Percentiles rank a stretch among this genome's conserved stretches.
These are phyloP conservation scores for Lactuca saligna DNA, from an alignment of 129 eudicot species.

Conservation along the genomic window DNA sequence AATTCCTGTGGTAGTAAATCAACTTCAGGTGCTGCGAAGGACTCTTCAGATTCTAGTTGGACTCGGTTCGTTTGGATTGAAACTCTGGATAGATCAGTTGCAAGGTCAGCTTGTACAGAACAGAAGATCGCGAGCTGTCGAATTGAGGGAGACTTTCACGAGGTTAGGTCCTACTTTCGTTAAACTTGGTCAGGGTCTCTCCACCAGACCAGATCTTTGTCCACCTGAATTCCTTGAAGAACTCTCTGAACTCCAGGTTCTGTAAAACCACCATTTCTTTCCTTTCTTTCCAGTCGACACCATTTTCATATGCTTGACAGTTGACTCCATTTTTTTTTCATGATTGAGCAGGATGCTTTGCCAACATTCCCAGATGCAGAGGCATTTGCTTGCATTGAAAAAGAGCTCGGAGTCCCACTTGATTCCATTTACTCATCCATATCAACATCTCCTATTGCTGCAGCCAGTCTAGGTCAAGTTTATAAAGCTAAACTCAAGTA, in stretches of 20 bases:
- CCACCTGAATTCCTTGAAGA: conserved; percentile 94
- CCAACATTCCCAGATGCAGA: conserved; percentile 95
- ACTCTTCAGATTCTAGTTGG: conserved; percentile 61
- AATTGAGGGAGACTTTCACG: conserved; percentile 68
- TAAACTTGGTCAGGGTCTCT: conserved; percentile 94
- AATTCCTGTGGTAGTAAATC: conserved; percentile 4
- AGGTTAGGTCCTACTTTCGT: conserved; percentile 90
- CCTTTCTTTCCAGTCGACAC: neutral
- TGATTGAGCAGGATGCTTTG: conserved; percentile 69
- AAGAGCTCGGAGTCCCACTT: conserved; percentile 75
- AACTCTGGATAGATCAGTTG: conserved; percentile 70
- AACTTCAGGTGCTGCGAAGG: conserved; percentile 52
- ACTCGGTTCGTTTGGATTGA: conserved; percentile 70
- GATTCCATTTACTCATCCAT: conserved; percentile 79
- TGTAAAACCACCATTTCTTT: conserved; percentile 16
- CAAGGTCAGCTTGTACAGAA: conserved; percentile 56
- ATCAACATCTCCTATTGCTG: conserved; percentile 91
- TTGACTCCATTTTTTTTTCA: conserved; percentile 16
- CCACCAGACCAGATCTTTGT: conserved; percentile 91
- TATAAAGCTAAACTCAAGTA: conserved; percentile 83
- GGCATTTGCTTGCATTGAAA: conserved; percentile 90
- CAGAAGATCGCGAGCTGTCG: conserved; percentile 64
- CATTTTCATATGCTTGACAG: too few species aligned
- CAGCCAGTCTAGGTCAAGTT: conserved; percentile 98
- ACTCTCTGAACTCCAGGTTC: conserved; percentile 79